Base-by-base conservation (phyloP, 2,329 filamentous ascomycete genomes). In the Chrysosporium keratinophilum region DNA sequence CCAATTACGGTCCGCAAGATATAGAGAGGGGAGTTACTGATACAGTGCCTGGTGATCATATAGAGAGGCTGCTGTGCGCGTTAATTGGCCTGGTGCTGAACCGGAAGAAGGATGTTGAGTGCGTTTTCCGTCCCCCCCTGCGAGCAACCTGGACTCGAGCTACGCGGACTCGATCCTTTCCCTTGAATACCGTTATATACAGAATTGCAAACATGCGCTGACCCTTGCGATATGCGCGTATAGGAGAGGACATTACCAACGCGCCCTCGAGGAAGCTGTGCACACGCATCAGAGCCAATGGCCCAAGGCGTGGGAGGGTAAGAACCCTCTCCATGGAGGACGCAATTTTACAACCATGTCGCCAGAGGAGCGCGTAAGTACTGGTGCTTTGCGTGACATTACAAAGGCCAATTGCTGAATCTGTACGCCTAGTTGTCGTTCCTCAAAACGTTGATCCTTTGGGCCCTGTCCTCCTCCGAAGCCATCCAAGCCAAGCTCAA, bases 101-200 rank as follows among this genome's bases (percentile, higher is more conserved):
- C 71, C 84, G 93, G 70, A 97, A 98, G 77, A 95, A 98, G 69
- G 90, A 95, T 73, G 87, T 97, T 67, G 95, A 98, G 93, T 97
- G 81, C 71, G 88, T 75, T 60, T 58, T 58, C 59, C 23, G 23
- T 28, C 7, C 66, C 66, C 15, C 28, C 20, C n/a, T n/a, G n/a
- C 7, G 20, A 6, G 11, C 1, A 40, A 11, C 6, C 12, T 45
- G 9, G 41, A 15, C 20, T 44, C 31, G 15, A 42, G n/a, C 34
- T 2, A n/a, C n/a, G 50, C 19, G 33, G 31, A 45, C 33, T 39
- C 41, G 45, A 15, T 15, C 17, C 28, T 33, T 17, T 19, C 15
- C 23, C 15, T 33, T 34, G 12, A 34, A 33, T 40, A 19, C 17
- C 33, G 15, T 52, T 5, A 28, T n/a, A 19, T 5, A 12, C 14